phyloP scores from a whole-genome alignment of 2,329 filamentous ascomycete species.

The Elsinoe fawcettii region DNA sequence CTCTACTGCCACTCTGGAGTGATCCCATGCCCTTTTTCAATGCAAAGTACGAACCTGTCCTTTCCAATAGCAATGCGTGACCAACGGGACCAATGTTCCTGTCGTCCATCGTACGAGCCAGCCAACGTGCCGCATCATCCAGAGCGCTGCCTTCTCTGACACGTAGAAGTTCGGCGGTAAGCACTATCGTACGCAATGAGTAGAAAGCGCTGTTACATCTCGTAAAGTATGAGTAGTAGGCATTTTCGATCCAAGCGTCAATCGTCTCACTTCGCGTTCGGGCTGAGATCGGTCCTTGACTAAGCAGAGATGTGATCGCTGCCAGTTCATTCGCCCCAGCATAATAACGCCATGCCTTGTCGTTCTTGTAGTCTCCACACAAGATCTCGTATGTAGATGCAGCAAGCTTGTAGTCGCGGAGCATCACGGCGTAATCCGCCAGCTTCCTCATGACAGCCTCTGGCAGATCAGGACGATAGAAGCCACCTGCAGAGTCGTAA shows the following conservation, averaged over 20 bases:
- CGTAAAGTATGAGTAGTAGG: conserved; percentile 86
- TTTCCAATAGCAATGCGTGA: conserved; percentile 76
- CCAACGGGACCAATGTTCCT: conserved; percentile 67
- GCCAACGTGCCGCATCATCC: conserved; percentile 85
- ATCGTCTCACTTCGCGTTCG: conserved; percentile 74
- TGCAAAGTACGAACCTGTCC: conserved; percentile 75
- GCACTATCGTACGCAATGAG: conserved; percentile 65
- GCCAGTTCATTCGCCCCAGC: conserved; percentile 95
- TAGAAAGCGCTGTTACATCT: conserved; percentile 73
- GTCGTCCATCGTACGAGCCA: conserved; percentile 68
- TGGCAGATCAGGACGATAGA: conserved; percentile 73
- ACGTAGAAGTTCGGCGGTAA: conserved; percentile 75
- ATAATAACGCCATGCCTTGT: conserved; percentile 95
- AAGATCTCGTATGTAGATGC: conserved; percentile 87
- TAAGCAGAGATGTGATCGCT: conserved; percentile 72
- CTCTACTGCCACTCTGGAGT: conserved; percentile 61
- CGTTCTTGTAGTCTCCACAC: conserved; percentile 79
- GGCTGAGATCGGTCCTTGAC: conserved; percentile 57
- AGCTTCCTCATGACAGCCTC: conserved; percentile 91
- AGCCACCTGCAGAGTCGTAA: conserved; percentile 70
- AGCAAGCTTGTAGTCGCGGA: conserved; percentile 90
- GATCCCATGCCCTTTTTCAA: conserved; percentile 61
- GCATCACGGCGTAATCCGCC: conserved; percentile 93
- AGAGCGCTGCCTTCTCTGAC: conserved; percentile 70
- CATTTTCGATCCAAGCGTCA: conserved; percentile 80